Evolutionary conservation across 768 basidiomycete species (phyloP).

Genomic region (Collybiopsis luxurians): DNA sequence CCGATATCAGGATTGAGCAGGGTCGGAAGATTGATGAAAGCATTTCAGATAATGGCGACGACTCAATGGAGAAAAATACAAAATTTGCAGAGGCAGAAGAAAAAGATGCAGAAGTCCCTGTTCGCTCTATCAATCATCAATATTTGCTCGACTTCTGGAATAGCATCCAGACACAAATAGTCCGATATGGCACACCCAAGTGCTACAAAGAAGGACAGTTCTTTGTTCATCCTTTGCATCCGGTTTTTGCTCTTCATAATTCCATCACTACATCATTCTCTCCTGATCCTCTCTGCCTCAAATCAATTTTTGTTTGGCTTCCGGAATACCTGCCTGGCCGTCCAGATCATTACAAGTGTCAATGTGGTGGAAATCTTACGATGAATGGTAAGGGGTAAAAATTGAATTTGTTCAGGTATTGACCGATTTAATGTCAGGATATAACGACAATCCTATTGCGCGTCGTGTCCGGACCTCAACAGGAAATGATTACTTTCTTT

Average conservation of each 20-base stretch:
- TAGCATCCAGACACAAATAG: not conserved
- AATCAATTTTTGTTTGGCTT: slow-evolving; percentile 6
- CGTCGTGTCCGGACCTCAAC: slow-evolving; percentile 9
- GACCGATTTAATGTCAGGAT: slow-evolving; percentile 2
- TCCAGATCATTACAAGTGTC: not conserved
- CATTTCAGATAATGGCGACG: not conserved
- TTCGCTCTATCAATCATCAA: not conserved
- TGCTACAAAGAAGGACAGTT: slow-evolving; percentile 6
- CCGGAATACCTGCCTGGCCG: not conserved
- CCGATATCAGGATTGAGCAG: not conserved
- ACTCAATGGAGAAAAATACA: not conserved
- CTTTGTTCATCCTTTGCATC: not conserved
- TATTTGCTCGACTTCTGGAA: not conserved
- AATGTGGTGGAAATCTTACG: not conserved
- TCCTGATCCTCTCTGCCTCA: not conserved
- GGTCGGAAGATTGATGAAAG: not conserved
- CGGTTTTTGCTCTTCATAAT: not conserved
- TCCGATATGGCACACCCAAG: not conserved
- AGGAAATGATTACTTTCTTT: slow-evolving; percentile 11
- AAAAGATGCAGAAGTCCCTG: not conserved
- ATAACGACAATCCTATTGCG: slow-evolving; percentile 11
- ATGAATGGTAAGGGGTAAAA: not conserved
- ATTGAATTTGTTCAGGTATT: not conserved
- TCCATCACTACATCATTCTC: not conserved
- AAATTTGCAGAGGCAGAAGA: not conserved